Base-by-base conservation (phyloP, 306 rosid species). In the Vigna nakashimae region DNA sequence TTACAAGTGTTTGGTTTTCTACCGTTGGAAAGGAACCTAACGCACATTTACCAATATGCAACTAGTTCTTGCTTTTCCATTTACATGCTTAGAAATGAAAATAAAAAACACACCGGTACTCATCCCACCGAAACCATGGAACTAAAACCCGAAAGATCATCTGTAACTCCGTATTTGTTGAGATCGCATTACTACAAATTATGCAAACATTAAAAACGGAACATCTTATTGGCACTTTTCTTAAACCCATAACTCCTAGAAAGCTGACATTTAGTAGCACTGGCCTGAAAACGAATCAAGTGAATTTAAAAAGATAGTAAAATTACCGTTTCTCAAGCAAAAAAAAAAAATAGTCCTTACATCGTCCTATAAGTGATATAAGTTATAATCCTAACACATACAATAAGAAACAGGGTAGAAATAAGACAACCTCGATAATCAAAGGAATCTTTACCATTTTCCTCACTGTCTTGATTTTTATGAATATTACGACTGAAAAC, bases 201-300 rank as follows among this genome's bases (percentile, higher is more conserved):
- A 55, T 49, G 49, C 14, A 22, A 38, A 15, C 8, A 34, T 10
- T 10, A 48, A 56, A 26, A 18, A 10, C 16, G 55, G 28, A 58
- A 24, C 26, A 62, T 48, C 64, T 32, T 15, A 38, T 9, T 30
- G 67, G 14, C 40, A 56, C 48, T 65, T 60, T 32, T 20, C 34
- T 62, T 3, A 48, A 11, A 58, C 48, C 71, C 50, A n/a, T 48
- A 50, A 79, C 40, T n/a, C 38, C 48, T 26, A 53, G 52, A 73
- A 16, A 43, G 30, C 64, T n/a, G 5, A 64, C 30, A 64, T 26
- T 36, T 16, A 9, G 30, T 26, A 13, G 9, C 3, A 40, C 55
- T 34, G 24, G 4, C 15, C 40, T 11, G 74, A 46, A 74, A 74
- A 52, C n/a, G 38, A 70, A 70, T 9, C 65, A 48, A 70, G 30